Evolutionary conservation across 2,329 filamentous ascomycete species (phyloP), one percentile per base, ranked within the genome.

Genomic region (Talaromyces sp.): DNA sequence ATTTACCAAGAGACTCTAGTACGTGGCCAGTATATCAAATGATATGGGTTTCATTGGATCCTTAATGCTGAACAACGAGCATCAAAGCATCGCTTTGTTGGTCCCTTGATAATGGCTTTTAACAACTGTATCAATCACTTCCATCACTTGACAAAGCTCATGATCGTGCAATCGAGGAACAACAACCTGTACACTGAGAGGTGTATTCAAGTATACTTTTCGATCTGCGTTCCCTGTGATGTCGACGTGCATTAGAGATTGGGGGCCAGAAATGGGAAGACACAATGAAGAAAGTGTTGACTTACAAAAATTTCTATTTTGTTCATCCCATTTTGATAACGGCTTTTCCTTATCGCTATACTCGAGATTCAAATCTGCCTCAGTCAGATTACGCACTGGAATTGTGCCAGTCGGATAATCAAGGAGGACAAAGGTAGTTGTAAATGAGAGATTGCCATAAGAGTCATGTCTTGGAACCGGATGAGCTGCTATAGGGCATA

Each of bases 401-500:
- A 88, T 63, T 0, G 70, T 72, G 0, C 82, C 86, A 2, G 85
- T 81, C 0, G 86, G 82, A 66, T 84, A 86, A 68, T 89, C 86
- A 24, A 88, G 70, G 58, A 88, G 66, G 9, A 87, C 85, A 66
- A 85, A 87, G 1, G 77, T 79, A 24, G 78, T 82, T 0, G 85
- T 87, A 67, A 88, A 88, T 60, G 84, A 82, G 0, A 84, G 81
- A 0, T 81, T 81, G 68, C 87, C 86, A 72, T 84, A 88, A 2
- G 80, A 75, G 72, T 89, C 86, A 58, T 86, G 81, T 10, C 80
- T 78, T 1, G 85, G 83, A 0, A 86, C 80, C 0, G 86, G 84
- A 69, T 89, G 86, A 2, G 85, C 85, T 14, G 85, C 85, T 0
- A 87, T 77, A 0, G 86, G 86, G 63, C 81, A 85, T 59, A 89